Conservation (phyloP, 2,329 filamentous ascomycete species). For the Tolypocladium endophyticum region DNA sequence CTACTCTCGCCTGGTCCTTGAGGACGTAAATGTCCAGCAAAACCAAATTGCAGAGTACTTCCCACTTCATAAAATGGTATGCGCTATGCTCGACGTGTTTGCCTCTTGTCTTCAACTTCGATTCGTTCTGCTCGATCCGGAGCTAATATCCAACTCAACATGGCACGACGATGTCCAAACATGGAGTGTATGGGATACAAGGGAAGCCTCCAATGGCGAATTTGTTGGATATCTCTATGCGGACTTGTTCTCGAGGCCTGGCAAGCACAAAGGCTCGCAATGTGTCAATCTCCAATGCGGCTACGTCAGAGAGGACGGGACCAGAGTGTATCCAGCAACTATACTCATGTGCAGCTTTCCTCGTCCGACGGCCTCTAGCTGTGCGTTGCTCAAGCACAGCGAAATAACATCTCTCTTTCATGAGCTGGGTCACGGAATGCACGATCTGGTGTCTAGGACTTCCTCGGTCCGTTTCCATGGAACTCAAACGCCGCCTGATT, state of each 20-base stretch:
- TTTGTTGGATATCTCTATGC: not conserved
- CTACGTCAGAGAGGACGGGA: not conserved
- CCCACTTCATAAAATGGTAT: no score
- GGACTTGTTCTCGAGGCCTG: not conserved
- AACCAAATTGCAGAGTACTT: no score
- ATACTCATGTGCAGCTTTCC: not conserved
- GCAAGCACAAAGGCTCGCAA: not conserved
- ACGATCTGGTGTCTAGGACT: not conserved
- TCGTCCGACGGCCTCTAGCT: not conserved
- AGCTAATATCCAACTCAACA: not conserved
- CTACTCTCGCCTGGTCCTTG: no score
- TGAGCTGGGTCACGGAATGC: not conserved
- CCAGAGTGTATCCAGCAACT: not conserved
- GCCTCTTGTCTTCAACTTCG: not conserved
- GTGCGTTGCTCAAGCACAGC: not conserved
- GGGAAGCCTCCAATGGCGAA: not conserved
- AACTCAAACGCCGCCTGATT: not conserved
- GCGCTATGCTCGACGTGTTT: no score
- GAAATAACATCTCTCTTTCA: not conserved
- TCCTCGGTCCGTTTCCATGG: not conserved
- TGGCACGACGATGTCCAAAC: not conserved
- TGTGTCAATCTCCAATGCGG: not conserved
- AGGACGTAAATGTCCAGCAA: no score
- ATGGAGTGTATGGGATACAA: not conserved
- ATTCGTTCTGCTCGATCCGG: not conserved